Evolutionary conservation across 345 rosid genomes (phyloP).

Genomic region (Melaleuca quinquenervia): DNA sequence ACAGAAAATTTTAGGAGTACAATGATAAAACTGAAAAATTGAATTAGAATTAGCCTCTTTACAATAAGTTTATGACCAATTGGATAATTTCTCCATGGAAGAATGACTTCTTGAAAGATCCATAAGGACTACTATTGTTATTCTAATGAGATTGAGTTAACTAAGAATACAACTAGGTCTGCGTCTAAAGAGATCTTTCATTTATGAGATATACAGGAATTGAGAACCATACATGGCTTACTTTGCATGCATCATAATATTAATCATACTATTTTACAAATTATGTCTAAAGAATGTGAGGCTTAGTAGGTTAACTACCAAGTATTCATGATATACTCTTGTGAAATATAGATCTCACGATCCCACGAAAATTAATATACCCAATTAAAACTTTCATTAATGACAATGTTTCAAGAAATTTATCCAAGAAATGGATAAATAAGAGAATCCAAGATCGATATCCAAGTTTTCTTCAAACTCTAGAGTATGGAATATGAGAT

Average conservation of each 20-base stretch:
- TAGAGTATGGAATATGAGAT: neutral
- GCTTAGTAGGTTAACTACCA: neutral
- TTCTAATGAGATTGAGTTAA: neutral
- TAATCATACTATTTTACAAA: neutral
- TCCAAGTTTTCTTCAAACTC: neutral
- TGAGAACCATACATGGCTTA: neutral
- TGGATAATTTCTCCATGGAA: no score
- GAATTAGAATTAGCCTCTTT: no score
- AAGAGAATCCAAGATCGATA: neutral
- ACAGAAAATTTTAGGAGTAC: no score
- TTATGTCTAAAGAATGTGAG: neutral
- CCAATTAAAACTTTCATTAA: no score
- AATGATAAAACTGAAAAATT: no score
- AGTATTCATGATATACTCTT: neutral
- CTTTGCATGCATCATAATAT: neutral
- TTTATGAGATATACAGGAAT: neutral
- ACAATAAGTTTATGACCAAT: no score
- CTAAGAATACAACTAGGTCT: neutral
- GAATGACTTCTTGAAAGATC: no score
- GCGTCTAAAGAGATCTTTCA: neutral
- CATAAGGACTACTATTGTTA: neutral
- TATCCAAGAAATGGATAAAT: neutral
- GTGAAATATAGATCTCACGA: no score
- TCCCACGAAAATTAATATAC: no score
- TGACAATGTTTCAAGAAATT: no score